These are phyloP conservation scores for Pythium aphanidermatum DNA, from an alignment of 352 stramenopile species.

Conservation along the genomic window DNA sequence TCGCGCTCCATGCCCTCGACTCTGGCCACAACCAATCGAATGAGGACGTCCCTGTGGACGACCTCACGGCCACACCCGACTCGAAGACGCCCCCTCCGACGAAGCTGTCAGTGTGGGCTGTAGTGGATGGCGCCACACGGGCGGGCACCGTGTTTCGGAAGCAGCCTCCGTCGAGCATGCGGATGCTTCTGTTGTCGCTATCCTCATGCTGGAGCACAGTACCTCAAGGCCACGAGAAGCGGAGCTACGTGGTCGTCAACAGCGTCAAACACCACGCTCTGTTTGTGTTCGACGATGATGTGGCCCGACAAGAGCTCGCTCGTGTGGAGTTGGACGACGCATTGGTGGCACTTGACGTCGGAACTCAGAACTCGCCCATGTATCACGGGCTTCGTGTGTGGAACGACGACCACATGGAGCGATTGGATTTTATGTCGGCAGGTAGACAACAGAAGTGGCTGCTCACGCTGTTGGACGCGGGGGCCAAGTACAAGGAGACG, in stretches of 20 bases:
- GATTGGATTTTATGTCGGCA: conserved; percentile 14
- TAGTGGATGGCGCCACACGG: conserved; percentile 27
- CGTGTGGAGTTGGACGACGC: conserved; percentile 8
- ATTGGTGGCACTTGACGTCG: conserved; percentile 9
- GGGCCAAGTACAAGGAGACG: conserved; percentile 18
- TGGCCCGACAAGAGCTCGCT: background rate
- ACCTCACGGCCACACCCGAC: too few species aligned
- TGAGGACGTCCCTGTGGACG: too few species aligned
- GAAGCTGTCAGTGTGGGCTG: conserved; percentile 27
- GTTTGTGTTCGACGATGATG: conserved; percentile 17
- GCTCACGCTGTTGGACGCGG: conserved; percentile 15
- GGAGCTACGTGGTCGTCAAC: conserved; percentile 21
- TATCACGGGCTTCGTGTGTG: conserved; percentile 19
- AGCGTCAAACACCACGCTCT: conserved; percentile 1
- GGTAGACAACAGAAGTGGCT: conserved; percentile 14
- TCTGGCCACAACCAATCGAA: too few species aligned
- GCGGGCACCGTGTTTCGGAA: conserved; percentile 23
- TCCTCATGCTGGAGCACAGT: background rate
- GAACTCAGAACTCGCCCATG: background rate
- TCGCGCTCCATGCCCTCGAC: background rate
- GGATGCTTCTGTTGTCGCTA: background rate
- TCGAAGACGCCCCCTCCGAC: background rate
- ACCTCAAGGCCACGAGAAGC: background rate
- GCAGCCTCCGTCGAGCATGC: conserved; percentile 4
- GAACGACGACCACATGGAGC: conserved; percentile 7